Conservation (phyloP, 139 green algal species). For the Gonium pectorale region DNA sequence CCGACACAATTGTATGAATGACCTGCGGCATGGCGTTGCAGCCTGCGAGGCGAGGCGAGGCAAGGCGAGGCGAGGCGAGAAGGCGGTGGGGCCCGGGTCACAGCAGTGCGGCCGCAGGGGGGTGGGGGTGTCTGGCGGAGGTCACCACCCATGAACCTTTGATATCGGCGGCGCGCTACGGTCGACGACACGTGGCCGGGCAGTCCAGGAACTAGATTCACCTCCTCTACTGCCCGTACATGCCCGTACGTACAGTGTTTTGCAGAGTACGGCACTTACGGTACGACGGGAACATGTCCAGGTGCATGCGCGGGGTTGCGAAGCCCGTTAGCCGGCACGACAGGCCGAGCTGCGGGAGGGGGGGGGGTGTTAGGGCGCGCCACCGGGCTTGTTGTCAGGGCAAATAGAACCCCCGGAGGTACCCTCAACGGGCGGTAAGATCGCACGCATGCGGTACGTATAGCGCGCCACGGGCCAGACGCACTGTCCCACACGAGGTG, state of each 20-base stretch:
- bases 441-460: background rate
- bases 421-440: background rate
- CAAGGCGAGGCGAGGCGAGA: background rate
- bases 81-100: background rate
- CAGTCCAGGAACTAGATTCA: no score
- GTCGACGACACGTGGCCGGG: no score
- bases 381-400: background rate
- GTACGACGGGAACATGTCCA: slow-evolving; percentile 9
- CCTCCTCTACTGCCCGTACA: background rate
- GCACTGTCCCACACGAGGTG: no score
- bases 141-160: no score
- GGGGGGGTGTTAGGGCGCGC: no score
- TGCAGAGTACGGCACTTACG: background rate
- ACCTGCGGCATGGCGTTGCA: background rate
- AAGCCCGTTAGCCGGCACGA: background rate
- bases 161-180: no score
- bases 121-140: no score
- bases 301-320: background rate
- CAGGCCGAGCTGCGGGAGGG: background rate
- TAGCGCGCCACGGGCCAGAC: no score
- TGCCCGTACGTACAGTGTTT: no score
- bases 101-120: no score
- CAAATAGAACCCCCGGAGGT: no score
- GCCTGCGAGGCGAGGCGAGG: background rate
- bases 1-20: slow-evolving; percentile 22